Evolutionary conservation across 2,329 filamentous ascomycete genomes (phyloP).

Genomic region (Colletotrichum chlorophyti): DNA sequence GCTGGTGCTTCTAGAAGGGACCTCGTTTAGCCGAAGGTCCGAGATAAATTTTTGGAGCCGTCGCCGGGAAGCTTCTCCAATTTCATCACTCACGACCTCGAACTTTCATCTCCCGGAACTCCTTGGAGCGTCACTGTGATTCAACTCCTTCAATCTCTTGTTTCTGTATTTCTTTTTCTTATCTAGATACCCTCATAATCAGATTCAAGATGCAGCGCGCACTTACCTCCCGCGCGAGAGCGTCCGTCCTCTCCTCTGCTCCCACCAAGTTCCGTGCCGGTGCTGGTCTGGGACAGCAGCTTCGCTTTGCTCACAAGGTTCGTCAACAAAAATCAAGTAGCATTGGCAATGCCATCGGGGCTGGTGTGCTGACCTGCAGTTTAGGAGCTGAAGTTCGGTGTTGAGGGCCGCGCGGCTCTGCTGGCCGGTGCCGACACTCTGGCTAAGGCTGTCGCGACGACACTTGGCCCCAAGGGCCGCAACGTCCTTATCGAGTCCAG

Average conservation of each 20-base stretch:
- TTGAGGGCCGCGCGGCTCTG: constrained; percentile 88
- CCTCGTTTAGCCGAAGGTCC: constrained; percentile 49
- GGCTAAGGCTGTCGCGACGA: constrained; percentile 94
- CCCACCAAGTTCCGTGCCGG: constrained; percentile 69
- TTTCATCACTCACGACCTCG: constrained; percentile 19
- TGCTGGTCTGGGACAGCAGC: constrained; percentile 79
- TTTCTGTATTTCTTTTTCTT: constrained; percentile 36
- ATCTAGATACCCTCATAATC: constrained; percentile 38
- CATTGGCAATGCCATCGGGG: constrained; percentile 28
- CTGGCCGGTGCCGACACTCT: constrained; percentile 96
- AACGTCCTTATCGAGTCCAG: constrained; percentile 98
- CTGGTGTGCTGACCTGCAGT: constrained; percentile 37
- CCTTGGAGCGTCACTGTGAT: constrained; percentile 35
- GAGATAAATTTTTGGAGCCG: constrained; percentile 49
- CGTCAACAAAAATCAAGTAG: constrained; percentile 27
- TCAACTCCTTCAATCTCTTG: constrained; percentile 38
- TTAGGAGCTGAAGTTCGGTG: constrained; percentile 97
- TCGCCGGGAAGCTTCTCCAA: constrained; percentile 24
- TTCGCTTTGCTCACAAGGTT: constrained; percentile 98
- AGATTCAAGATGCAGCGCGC: constrained; percentile 86
- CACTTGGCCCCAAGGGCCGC: constrained; percentile 95
- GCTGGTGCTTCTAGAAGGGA: constrained; percentile 38
- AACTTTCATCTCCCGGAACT: constrained; percentile 33
- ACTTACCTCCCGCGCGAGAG: constrained; percentile 80
- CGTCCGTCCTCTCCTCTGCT: constrained; percentile 78